These are phyloP conservation scores for Eucalyptus erythrocorys DNA, from an alignment of 345 rosid species.

Conservation along the genomic window DNA sequence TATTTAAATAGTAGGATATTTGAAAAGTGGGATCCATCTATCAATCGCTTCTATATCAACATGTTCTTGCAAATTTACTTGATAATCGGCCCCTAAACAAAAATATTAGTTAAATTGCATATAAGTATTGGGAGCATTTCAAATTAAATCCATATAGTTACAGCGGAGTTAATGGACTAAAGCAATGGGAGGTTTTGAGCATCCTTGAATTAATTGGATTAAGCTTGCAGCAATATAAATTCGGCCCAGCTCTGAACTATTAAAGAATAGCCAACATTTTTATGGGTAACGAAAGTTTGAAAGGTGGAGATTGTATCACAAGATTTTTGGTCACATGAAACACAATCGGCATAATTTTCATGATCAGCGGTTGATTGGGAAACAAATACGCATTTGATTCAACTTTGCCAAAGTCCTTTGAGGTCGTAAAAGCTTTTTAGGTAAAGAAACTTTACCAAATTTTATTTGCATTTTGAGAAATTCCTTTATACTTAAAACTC, in stretches of 20 bases:
- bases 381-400: background rate
- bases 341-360: background rate
- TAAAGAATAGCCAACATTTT: background rate
- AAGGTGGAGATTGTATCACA: background rate
- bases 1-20: too few species aligned
- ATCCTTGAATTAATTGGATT: too few species aligned
- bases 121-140: too few species aligned
- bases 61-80: background rate
- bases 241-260: background rate
- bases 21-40: background rate
- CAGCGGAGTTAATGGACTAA: background rate
- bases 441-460: too few species aligned
- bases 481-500: background rate
- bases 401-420: background rate
- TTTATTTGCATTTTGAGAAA: background rate
- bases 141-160: background rate
- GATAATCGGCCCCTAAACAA: background rate
- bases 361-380: background rate
- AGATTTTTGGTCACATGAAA: background rate
- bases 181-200: background rate
- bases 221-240: background rate
- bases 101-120: too few species aligned
- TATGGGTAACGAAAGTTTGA: background rate
- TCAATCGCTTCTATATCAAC: background rate
- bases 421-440: background rate